A percentile compares a stretch with the other conserved stretches of the same genome.
Conservation (phyloP, 768 basidiomycete genomes). For the Boletus sp. region DNA sequence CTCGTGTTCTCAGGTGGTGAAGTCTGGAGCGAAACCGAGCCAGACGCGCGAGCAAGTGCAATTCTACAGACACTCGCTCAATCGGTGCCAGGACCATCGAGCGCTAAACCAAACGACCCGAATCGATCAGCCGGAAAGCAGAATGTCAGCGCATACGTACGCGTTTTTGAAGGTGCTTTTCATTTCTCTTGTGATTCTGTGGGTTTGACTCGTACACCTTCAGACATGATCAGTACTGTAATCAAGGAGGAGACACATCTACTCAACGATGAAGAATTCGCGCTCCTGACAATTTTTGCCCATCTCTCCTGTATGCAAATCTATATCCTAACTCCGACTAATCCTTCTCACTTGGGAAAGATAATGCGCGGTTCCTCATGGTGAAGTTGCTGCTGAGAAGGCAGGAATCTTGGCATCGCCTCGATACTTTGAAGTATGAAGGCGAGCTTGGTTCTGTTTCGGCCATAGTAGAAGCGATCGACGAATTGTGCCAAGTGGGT, state of each 20-base stretch:
- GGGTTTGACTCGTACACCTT: neutral
- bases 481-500: slow-evolving; percentile 37
- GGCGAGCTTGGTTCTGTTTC: slow-evolving; percentile 38
- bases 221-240: slow-evolving; percentile 58
- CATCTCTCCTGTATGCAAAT: slow-evolving; percentile 47
- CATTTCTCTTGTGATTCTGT: neutral
- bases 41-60: slow-evolving; percentile 2
- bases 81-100: slow-evolving; percentile 13
- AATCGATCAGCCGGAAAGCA: slow-evolving; percentile 1
- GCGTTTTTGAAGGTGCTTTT: slow-evolving; percentile 28
- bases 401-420: slow-evolving; percentile 51
- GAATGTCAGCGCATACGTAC: slow-evolving; percentile 26
- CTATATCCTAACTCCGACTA: neutral
- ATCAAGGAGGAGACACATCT: slow-evolving; percentile 48
- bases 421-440: slow-evolving; percentile 41
- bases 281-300: slow-evolving; percentile 40
- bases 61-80: slow-evolving; percentile 7
- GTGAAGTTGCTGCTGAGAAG: slow-evolving; percentile 62
- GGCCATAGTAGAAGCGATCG: slow-evolving; percentile 40
- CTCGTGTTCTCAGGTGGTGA: slow-evolving; percentile 34
- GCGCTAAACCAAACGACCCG: neutral
- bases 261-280: slow-evolving; percentile 48
- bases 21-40: slow-evolving; percentile 14
- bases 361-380: slow-evolving; percentile 58
- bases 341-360: slow-evolving; percentile 31